These are phyloP conservation scores for Zasmidium citrigriseum DNA, from an alignment of 2,329 filamentous ascomycete species.

Conservation along the genomic window DNA sequence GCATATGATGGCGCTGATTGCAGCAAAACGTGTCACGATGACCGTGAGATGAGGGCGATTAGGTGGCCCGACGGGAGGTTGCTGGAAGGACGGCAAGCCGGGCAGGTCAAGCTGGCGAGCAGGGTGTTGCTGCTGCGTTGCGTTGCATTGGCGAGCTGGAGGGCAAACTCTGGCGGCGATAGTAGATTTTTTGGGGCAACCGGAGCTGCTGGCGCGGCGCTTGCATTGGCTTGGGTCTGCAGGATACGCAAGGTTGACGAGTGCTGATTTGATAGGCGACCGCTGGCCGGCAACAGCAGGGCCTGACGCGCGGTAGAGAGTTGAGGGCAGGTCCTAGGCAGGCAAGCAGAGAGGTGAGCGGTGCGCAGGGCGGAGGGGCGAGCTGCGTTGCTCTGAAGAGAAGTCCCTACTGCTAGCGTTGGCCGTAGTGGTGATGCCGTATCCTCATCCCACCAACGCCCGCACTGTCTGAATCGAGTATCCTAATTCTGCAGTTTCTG, in stretches of 20 bases:
- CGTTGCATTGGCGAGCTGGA: background rate
- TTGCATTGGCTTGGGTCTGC: background rate
- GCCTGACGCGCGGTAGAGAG: background rate
- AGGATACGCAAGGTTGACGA: background rate
- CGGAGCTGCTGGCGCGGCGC: too few species aligned
- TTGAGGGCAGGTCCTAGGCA: background rate
- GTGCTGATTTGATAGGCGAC: background rate
- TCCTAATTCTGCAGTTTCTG: background rate
- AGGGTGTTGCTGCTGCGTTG: background rate
- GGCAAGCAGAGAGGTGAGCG: too few species aligned
- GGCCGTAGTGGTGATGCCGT: too few species aligned
- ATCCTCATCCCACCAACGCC: background rate
- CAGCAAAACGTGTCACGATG: conserved; percentile 5
- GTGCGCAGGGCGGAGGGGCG: too few species aligned
- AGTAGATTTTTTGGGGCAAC: background rate
- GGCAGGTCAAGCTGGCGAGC: too few species aligned
- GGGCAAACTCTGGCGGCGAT: too few species aligned
- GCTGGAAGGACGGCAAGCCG: too few species aligned
- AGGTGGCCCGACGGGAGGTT: background rate
- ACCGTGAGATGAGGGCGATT: background rate
- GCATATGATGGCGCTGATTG: background rate
- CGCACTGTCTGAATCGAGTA: background rate
- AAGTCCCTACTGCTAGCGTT: too few species aligned
- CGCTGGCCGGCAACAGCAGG: background rate
- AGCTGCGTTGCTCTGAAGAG: too few species aligned